These are phyloP conservation scores for Ettlia oleoabundans DNA, from an alignment of 139 green algal genomes.

Conservation along the genomic window DNA sequence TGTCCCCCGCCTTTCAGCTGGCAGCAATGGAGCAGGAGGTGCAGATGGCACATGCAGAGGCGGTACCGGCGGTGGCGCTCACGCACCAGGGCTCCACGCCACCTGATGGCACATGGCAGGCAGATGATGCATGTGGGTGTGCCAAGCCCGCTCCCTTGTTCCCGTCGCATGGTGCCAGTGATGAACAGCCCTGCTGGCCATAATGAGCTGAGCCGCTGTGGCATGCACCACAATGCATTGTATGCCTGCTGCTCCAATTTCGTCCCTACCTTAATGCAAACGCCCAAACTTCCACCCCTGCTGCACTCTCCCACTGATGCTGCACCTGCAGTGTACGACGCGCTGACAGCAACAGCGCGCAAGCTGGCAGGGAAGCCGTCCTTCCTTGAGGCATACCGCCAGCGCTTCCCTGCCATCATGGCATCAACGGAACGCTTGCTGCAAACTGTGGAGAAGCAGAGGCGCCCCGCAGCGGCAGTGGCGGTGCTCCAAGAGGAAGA, in stretches of 20 bases:
- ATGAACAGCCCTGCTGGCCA: neutral
- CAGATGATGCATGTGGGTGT: conserved; percentile 18
- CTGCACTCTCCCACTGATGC: no score
- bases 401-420: conserved; percentile 30
- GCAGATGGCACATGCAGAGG: conserved; percentile 26
- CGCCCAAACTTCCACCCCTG: no score
- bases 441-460: conserved; percentile 35
- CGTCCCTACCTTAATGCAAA: no score
- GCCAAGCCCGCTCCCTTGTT: no score
- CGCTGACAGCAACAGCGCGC: conserved; percentile 21
- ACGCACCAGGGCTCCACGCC: neutral
- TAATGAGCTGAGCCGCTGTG: neutral
- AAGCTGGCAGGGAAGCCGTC: conserved; percentile 33
- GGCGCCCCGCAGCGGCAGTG: neutral
- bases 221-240: neutral
- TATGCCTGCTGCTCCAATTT: no score
- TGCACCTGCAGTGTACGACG: conserved; percentile 12
- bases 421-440: conserved; percentile 33
- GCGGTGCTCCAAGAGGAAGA: neutral
- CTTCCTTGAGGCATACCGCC: conserved; percentile 34
- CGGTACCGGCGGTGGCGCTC: neutral
- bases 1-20: conserved; percentile 34
- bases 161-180: no score
- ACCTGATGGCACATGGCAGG: neutral
- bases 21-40: conserved; percentile 37